Evolutionary conservation across 805 yeast species (phyloP).

Genomic region (Ogataea glucozyma): DNA sequence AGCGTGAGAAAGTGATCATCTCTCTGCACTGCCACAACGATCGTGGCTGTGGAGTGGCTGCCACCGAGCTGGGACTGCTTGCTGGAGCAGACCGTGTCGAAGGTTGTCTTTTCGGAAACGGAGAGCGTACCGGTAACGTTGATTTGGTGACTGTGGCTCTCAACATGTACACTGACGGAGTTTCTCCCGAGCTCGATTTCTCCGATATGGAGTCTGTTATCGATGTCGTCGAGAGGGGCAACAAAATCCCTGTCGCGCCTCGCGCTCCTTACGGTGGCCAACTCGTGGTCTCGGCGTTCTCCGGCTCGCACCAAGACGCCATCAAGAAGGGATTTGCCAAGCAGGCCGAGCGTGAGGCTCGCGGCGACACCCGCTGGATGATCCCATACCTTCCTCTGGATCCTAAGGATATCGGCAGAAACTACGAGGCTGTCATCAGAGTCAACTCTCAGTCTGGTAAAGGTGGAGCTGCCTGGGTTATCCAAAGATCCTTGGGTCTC

Average conservation of each 20-base stretch:
- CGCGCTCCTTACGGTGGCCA: slow-evolving; percentile 84
- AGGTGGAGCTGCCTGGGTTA: slow-evolving; percentile 86
- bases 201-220: slow-evolving; percentile 67
- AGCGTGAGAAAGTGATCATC: slow-evolving; percentile 69
- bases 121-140: slow-evolving; percentile 85
- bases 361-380: slow-evolving; percentile 58
- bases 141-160: slow-evolving; percentile 74
- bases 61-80: slow-evolving; percentile 70
- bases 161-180: slow-evolving; percentile 78
- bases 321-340: slow-evolving; percentile 42
- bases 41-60: slow-evolving; percentile 84
- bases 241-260: slow-evolving; percentile 71
- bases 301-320: slow-evolving; percentile 52
- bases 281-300: slow-evolving; percentile 75
- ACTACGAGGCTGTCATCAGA: slow-evolving; percentile 78
- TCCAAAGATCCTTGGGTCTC: slow-evolving; percentile 66
- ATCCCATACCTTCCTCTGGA: slow-evolving; percentile 79
- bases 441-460: slow-evolving; percentile 87
- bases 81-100: slow-evolving; percentile 89
- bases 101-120: slow-evolving; percentile 81
- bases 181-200: slow-evolving; percentile 69
- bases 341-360: slow-evolving; percentile 50
- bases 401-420: slow-evolving; percentile 80
- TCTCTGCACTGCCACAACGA: slow-evolving; percentile 79
- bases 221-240: slow-evolving; percentile 71